Evolutionary conservation across 2,329 filamentous ascomycete species (phyloP), one percentile per base, ranked within the genome.

Genomic region (Aspergillus spinulosporus): DNA sequence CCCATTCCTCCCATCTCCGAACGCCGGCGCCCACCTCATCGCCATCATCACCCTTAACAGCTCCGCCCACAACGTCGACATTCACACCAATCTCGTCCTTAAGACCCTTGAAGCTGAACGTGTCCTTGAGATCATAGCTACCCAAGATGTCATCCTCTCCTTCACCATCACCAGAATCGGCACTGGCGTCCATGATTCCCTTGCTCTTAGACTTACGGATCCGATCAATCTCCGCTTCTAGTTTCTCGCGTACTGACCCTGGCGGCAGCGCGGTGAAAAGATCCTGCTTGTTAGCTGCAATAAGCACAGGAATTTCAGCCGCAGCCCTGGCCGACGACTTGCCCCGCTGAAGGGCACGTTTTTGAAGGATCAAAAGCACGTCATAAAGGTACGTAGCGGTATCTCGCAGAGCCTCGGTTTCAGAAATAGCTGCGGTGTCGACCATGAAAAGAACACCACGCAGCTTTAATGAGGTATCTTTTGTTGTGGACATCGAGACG

Each of bases 231-330:
- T 97, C 93, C 9, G 82, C 80, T 76, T 97, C 92, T 11, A 99
- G 79, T 61, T 83, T 84, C 52, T 81, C 81, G 72, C 84, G 88
- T 57, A 97, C 89, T 32, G 95, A 79, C 4, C 83, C 82, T 0
- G 89, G 84, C 0, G 94, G 94, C 50, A 97, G 77, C 5, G 93
- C 91, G 0, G 94, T 97, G 72, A 99, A 99, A 1, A 99, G 81
- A 72, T 99, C 94, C 70, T 92, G 83, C 81, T 99, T 99, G 76
- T 97, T 99, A 52, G 92, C 92, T 1, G 92, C 92, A 34, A 99
- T 79, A 36, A 99, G 81, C 5, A 99, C 82, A 0, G 89, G 86
- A 5, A 94, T 81, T 21, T 83, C 80, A 21, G 79, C 75, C 0
- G 84, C 81, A 0, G 78, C 79, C 64, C 85, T 87, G 45, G 81